phyloP scores from a whole-genome alignment of 129 eudicot species.

The Artemisia tridentata region DNA sequence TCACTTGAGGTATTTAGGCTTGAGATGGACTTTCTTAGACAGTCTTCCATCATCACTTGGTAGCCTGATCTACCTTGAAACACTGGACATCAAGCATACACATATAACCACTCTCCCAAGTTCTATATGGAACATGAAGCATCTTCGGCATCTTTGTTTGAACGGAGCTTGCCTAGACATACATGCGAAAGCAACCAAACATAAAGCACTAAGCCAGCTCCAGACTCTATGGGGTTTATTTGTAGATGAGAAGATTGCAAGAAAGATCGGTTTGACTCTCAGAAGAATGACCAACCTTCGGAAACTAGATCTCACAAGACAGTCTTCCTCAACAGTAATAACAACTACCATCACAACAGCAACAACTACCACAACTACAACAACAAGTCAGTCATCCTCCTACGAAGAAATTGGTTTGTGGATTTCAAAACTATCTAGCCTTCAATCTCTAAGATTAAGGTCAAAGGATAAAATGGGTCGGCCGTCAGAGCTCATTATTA shows the following conservation, averaged over 20 bases:
- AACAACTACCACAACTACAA: slow-evolving; percentile 17
- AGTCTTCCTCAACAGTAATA: slow-evolving; percentile 18
- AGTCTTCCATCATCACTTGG: slow-evolving; percentile 38
- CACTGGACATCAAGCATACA: slow-evolving; percentile 36
- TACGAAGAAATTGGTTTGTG: slow-evolving; percentile 25
- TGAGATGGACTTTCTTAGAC: slow-evolving; percentile 35
- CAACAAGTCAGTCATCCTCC: slow-evolving; percentile 28
- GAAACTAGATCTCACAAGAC: slow-evolving; percentile 34
- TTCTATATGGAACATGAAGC: slow-evolving; percentile 36
- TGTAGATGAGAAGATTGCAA: slow-evolving; percentile 31
- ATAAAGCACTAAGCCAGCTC: slow-evolving; percentile 28
- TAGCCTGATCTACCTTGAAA: slow-evolving; percentile 32
- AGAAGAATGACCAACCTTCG: slow-evolving; percentile 26
- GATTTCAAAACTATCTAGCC: slow-evolving; percentile 23
- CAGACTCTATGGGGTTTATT: slow-evolving; percentile 36
- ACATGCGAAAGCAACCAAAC: slow-evolving; percentile 5
- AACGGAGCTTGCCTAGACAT: slow-evolving; percentile 28
- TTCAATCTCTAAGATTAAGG: slow-evolving; percentile 28
- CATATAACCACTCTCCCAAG: slow-evolving; percentile 36
- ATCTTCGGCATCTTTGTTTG: slow-evolving; percentile 35
- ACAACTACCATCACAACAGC: slow-evolving; percentile 17
- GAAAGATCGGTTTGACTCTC: slow-evolving; percentile 22
- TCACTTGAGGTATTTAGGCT: slow-evolving; percentile 34
- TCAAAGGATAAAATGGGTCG: slow-evolving; percentile 34
- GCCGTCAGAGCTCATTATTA: slow-evolving; percentile 29